phyloP scores from a whole-genome alignment of 495 filamentous ascomycete genomes.

The Talaromyces ruber region DNA sequence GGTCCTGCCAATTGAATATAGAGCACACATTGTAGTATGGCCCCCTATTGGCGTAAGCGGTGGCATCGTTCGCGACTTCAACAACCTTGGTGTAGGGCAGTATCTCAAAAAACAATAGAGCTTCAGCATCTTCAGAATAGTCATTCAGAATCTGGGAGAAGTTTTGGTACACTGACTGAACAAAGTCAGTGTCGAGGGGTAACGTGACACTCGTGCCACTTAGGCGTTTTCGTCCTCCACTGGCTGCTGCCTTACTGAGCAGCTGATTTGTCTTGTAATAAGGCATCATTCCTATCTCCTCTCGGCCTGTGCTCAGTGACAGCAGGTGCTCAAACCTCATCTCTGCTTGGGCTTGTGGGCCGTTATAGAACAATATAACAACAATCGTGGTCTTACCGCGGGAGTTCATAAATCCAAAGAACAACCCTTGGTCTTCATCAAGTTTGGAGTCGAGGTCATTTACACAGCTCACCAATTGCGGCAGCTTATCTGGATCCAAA shows the following conservation, averaged over 20 bases:
- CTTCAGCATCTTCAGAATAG: slow-evolving; percentile 6
- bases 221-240: slow-evolving; percentile 6
- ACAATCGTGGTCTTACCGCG: slow-evolving; percentile 28
- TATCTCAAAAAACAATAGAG: slow-evolving; percentile 10
- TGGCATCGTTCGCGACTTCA: slow-evolving; percentile 7
- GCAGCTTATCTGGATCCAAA: slow-evolving; percentile 32
- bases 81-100: slow-evolving; percentile 8
- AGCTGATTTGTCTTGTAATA: slow-evolving; percentile 36
- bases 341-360: slow-evolving; percentile 30
- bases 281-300: slow-evolving; percentile 30
- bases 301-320: slow-evolving; percentile 23
- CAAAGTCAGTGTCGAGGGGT: slow-evolving; percentile 9
- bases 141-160: slow-evolving; percentile 6
- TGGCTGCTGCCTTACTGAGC: background rate
- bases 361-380: slow-evolving; percentile 42
- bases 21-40: slow-evolving; percentile 12
- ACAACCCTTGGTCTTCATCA: slow-evolving; percentile 28
- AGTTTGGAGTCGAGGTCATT: slow-evolving; percentile 29
- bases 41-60: slow-evolving; percentile 13
- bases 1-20: slow-evolving; percentile 10
- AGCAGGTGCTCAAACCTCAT: slow-evolving; percentile 29
- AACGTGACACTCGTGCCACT: slow-evolving; percentile 8
- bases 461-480: slow-evolving; percentile 24
- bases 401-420: slow-evolving; percentile 27
- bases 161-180: slow-evolving; percentile 9